These are phyloP conservation scores for Rhipidocladum racemiflorum DNA, from an alignment of 176 grass and related monocot genomes.

Conservation along the genomic window DNA sequence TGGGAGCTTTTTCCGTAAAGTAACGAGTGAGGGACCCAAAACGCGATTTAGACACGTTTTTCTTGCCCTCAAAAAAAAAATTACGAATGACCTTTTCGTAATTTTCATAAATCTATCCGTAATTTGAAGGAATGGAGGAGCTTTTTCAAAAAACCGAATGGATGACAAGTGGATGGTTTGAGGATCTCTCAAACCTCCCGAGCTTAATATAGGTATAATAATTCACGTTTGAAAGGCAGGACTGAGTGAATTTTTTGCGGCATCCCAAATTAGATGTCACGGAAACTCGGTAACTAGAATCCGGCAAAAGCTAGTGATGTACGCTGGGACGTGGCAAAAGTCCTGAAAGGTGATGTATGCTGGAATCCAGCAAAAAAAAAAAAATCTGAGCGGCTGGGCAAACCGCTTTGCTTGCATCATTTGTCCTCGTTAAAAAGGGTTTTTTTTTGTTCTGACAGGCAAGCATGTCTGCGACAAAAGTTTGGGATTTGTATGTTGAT, in stretches of 20 bases:
- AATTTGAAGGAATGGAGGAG: too few species aligned
- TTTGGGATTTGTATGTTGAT: not conserved
- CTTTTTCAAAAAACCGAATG: too few species aligned
- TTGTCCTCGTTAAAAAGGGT: not conserved
- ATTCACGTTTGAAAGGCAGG: not conserved
- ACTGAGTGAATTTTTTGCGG: not conserved
- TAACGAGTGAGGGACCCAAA: too few species aligned
- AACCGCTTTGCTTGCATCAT: not conserved
- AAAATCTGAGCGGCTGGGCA: not conserved
- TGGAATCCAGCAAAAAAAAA: conserved; percentile 7
- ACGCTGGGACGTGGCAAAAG: not conserved
- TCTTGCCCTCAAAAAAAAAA: too few species aligned
- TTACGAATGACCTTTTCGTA: too few species aligned
- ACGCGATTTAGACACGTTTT: too few species aligned
- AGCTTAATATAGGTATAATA: too few species aligned
- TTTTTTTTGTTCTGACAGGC: not conserved
- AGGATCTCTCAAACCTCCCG: too few species aligned
- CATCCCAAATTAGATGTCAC: too few species aligned
- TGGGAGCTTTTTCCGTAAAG: too few species aligned
- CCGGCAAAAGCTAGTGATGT: conserved; percentile 10
- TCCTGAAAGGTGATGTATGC: not conserved
- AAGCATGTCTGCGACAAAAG: not conserved
- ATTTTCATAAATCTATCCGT: too few species aligned
- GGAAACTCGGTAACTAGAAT: not conserved
- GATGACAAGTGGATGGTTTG: too few species aligned